A percentile compares a stretch with the other conserved stretches of the same genome.
These are phyloP conservation scores for Catharanthus roseus DNA, from an alignment of 257 asterid genomes.

Conservation along the genomic window DNA sequence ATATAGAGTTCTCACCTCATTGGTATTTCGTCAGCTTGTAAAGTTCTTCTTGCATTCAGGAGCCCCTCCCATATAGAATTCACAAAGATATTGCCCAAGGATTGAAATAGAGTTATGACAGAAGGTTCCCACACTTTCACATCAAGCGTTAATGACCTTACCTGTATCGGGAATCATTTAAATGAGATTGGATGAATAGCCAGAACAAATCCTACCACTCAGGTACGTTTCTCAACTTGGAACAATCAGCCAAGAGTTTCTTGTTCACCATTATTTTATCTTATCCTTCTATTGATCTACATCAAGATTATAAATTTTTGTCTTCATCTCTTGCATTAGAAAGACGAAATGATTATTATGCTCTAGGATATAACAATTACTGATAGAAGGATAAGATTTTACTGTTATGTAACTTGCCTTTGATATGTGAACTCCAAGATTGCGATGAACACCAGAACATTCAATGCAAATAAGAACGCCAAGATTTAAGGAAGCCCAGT, in stretches of 20 bases:
- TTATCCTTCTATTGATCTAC: neutral
- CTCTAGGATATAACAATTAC: neutral
- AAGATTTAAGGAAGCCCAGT: conserved; percentile 93
- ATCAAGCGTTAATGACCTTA: conserved; percentile 79
- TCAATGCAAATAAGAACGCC: conserved; percentile 86
- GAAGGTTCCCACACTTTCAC: conserved; percentile 94
- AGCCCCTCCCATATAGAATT: conserved; percentile 87
- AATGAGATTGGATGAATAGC: conserved; percentile 16
- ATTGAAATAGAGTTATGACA: conserved; percentile 64
- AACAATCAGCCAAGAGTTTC: neutral
- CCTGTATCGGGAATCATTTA: conserved; percentile 40
- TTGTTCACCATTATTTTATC: neutral
- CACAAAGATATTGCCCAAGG: conserved; percentile 71
- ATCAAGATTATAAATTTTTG: neutral
- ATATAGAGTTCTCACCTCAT: conserved; percentile 45
- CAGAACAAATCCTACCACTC: neutral
- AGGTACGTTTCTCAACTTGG: neutral
- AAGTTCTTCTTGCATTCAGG: conserved; percentile 63
- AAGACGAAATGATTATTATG: neutral
- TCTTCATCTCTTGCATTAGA: neutral
- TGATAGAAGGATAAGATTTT: neutral
- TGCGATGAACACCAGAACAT: conserved; percentile 91
- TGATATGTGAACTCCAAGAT: conserved; percentile 90
- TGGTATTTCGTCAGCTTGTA: conserved; percentile 92
- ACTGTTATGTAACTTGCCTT: conserved; percentile 50